Conservation (phyloP, 306 rosid genomes). For the Cucumis hystrix region DNA sequence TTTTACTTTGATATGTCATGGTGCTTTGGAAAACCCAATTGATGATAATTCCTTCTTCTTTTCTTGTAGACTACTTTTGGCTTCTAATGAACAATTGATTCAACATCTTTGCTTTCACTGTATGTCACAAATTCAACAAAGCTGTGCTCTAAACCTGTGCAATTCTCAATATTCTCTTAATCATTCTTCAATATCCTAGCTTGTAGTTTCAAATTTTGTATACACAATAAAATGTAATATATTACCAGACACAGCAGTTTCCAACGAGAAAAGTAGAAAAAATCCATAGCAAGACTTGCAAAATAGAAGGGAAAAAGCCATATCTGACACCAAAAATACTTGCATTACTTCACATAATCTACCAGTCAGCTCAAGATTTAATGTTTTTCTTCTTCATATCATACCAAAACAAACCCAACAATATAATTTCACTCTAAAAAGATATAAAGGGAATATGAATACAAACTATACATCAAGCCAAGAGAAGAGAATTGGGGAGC, state of each 20-base stretch:
- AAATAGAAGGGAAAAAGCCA: neutral
- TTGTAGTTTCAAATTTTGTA: neutral
- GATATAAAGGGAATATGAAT: conserved; percentile 2
- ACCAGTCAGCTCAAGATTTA: conserved; percentile 1
- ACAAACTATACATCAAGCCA: conserved; percentile 13
- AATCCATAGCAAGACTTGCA: neutral
- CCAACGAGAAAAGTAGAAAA: neutral
- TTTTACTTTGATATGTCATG: neutral
- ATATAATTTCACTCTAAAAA: conserved; percentile 2
- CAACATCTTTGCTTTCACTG: neutral
- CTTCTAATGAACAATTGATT: neutral
- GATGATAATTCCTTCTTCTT: too few relatives aligned
- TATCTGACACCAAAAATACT: neutral
- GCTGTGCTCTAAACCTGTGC: neutral
- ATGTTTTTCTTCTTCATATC: neutral
- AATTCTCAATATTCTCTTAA: neutral
- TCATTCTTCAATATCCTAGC: neutral
- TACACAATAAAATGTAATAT: neutral
- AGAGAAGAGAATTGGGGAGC: neutral
- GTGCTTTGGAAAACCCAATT: neutral
- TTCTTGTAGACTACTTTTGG: neutral
- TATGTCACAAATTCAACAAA: neutral
- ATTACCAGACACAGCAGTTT: neutral
- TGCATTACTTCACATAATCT: conserved; percentile 3
- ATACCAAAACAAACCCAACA: conserved; percentile 2